A percentile compares a stretch with the other conserved stretches of the same genome.
phyloP scores from a whole-genome alignment of 208 protist species.

The Leishmania tarentolae region DNA sequence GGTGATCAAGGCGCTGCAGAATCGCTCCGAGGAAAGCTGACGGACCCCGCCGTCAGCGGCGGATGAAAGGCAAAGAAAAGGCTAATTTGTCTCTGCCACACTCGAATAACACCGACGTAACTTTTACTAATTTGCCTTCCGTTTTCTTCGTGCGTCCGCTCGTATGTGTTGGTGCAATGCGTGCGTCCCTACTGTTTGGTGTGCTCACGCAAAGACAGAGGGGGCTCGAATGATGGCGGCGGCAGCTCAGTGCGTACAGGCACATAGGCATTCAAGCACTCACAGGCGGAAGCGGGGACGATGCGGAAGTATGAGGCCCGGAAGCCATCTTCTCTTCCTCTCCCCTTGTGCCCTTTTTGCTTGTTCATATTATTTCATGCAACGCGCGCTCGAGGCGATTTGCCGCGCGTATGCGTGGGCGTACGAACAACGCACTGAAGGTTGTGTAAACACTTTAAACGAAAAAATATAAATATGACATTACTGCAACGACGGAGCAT shows the following conservation, averaged over 20 bases:
- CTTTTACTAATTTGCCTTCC: slow-evolving; percentile 3
- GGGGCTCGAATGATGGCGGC: background rate
- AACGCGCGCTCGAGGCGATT: background rate
- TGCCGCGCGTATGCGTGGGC: background rate
- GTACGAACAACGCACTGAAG: background rate
- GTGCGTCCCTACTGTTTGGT: background rate
- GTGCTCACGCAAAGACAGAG: slow-evolving; percentile 1
- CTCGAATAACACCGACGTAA: background rate
- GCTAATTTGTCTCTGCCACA: background rate
- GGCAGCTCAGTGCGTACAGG: background rate
- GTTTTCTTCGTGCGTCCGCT: slow-evolving; percentile 4
- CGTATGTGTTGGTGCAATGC: background rate
- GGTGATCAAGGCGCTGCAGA: background rate
- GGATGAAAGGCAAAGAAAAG: background rate
- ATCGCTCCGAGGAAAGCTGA: background rate
- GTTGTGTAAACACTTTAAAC: background rate
- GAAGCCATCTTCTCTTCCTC: background rate
- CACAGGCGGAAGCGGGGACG: slow-evolving; percentile 1
- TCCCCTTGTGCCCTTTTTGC: background rate
- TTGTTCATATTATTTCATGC: slow-evolving; percentile 10
- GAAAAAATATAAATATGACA: background rate
- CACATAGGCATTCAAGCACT: background rate
- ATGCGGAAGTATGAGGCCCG: background rate
- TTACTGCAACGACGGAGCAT: background rate
- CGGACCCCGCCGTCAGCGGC: background rate